Conservation (phyloP, 1,284 basidiomycete species). For the Pascua guehoae region DNA sequence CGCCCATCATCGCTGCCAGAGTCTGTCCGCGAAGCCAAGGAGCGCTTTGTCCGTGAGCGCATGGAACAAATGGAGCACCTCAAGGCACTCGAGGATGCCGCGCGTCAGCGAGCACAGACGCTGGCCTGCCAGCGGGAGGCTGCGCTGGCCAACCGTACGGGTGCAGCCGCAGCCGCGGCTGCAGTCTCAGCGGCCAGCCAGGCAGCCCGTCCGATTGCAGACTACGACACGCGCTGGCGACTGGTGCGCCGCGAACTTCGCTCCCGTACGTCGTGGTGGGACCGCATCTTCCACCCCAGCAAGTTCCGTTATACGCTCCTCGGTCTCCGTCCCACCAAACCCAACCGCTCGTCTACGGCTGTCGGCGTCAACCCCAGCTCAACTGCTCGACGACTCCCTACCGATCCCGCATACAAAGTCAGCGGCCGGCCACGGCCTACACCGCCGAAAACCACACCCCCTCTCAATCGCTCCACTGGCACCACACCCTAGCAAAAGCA, state of each 20-base stretch:
- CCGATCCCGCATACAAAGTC: too few relatives aligned
- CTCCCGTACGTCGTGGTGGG: conserved; percentile 11
- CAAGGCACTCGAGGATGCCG: conserved; percentile 4
- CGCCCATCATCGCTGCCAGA: conserved; percentile 9
- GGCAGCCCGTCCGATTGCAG: conserved; percentile 2
- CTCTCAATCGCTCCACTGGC: too few relatives aligned
- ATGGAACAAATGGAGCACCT: conserved; percentile 5
- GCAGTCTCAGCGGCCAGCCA: not conserved
- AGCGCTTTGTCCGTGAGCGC: conserved; percentile 17
- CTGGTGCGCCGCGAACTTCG: conserved; percentile 8
- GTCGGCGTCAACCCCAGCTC: too few relatives aligned
- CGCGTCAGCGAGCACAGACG: not conserved
- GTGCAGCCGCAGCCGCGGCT: not conserved
- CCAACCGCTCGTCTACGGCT: too few relatives aligned
- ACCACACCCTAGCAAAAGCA: too few relatives aligned
- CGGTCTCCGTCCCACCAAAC: not conserved
- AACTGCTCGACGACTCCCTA: too few relatives aligned
- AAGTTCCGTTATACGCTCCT: conserved; percentile 10
- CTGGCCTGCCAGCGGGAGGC: not conserved
- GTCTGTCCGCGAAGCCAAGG: conserved; percentile 16
- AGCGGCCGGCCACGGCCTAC: too few relatives aligned
- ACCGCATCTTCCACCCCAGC: conserved; percentile 18
- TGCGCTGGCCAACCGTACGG: not conserved
- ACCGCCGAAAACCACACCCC: too few relatives aligned
- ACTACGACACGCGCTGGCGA: conserved; percentile 18